These are phyloP conservation scores for Nyctanthes arbortristis DNA, from an alignment of 257 asterid species.

Conservation along the genomic window DNA sequence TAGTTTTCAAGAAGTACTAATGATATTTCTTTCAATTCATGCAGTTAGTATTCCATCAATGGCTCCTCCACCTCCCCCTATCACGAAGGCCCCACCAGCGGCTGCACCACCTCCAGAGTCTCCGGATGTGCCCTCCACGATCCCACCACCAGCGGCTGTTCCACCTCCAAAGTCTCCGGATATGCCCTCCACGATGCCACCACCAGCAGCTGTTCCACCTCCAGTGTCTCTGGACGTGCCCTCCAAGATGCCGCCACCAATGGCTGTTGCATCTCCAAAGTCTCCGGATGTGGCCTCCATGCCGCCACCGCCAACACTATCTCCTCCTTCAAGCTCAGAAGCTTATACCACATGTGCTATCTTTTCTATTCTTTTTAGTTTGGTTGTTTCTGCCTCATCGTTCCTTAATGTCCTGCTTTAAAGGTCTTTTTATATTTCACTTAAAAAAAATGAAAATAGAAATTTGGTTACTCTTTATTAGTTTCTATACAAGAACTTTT, in stretches of 20 bases:
- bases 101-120: constrained; percentile 16
- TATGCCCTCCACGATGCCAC: neutral
- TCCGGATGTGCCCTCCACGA: neutral
- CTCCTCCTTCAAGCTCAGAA: neutral
- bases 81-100: too few relatives aligned
- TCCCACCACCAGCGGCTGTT: neutral
- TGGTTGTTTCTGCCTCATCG: neutral
- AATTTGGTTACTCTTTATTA: too few relatives aligned
- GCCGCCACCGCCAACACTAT: neutral
- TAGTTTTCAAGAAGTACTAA: neutral
- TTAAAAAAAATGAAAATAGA: too few relatives aligned
- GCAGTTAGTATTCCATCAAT: constrained; percentile 13
- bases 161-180: neutral
- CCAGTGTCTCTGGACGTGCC: neutral
- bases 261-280: neutral
- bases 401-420: constrained; percentile 7
- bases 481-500: too few relatives aligned
- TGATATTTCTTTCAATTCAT: neutral
- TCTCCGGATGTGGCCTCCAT: too few relatives aligned
- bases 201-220: neutral
- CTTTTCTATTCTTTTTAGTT: constrained; percentile 9
- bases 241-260: neutral
- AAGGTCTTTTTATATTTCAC: neutral
- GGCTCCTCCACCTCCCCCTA: too few relatives aligned
- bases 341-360: constrained; percentile 12